Percentiles rank a stretch among this genome's conserved stretches.
These are phyloP conservation scores for Ustilago loliicola DNA, from an alignment of 1,284 basidiomycete species.

Conservation along the genomic window DNA sequence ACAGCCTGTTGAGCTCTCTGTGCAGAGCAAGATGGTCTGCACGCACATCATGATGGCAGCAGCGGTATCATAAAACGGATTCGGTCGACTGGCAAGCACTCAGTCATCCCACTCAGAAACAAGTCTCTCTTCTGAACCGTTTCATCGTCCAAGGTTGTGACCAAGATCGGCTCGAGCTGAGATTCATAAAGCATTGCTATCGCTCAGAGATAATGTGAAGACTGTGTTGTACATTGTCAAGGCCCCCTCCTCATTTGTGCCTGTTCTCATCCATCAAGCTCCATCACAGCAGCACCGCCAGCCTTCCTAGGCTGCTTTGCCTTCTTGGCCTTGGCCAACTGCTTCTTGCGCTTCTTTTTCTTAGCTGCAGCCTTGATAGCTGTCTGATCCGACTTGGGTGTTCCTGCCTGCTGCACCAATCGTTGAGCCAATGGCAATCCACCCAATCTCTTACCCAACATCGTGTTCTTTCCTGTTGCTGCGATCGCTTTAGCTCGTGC, in stretches of 20 bases:
- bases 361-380: constrained; percentile 44
- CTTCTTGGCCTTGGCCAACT: constrained; percentile 39
- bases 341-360: constrained; percentile 48
- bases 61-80: too few species aligned
- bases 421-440: constrained; percentile 49
- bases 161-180: not conserved
- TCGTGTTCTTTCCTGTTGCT: constrained; percentile 43
- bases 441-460: constrained; percentile 40
- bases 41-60: too few species aligned
- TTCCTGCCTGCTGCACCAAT: constrained; percentile 47
- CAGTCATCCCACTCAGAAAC: not conserved
- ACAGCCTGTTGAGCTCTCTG: too few species aligned
- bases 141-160: not conserved
- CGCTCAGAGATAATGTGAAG: not conserved
- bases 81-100: not conserved
- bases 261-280: constrained; percentile 30
- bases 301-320: constrained; percentile 10
- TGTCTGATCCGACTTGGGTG: constrained; percentile 42
- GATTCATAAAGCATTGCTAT: not conserved
- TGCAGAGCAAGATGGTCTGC: too few species aligned
- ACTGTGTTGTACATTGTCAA: not conserved
- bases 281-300: constrained; percentile 23
- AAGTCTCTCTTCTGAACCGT: not conserved
- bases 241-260: not conserved
- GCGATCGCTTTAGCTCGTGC: constrained; percentile 37